A percentile compares a stretch with the other conserved stretches of the same genome.
These are phyloP conservation scores for Kwoniella sp. DNA, from an alignment of 768 basidiomycete genomes.

Conservation along the genomic window DNA sequence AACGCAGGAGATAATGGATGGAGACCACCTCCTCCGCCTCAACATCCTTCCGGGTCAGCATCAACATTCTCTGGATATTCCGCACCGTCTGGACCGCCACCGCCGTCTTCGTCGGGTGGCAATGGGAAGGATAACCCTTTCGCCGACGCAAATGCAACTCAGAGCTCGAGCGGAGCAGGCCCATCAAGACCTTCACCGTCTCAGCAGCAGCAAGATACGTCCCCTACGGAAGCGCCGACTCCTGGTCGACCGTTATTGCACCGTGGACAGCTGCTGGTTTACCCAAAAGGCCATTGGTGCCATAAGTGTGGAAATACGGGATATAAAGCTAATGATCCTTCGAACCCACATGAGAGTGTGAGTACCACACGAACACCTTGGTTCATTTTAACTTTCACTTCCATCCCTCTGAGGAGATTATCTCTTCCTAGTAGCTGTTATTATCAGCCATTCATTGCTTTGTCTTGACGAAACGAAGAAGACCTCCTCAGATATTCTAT, in stretches of 20 bases:
- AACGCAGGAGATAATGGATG: background rate
- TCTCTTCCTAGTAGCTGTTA: no score
- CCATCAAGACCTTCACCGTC: constrained; percentile 10
- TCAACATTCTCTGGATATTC: background rate
- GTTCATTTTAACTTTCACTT: background rate
- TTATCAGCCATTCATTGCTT: no score
- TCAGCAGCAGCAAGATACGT: constrained; percentile 23
- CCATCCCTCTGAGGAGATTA: no score
- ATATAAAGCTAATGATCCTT: constrained; percentile 45
- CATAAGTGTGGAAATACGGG: constrained; percentile 49
- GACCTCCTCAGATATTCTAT: no score
- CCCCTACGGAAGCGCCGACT: constrained; percentile 41
- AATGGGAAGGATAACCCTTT: constrained; percentile 6
- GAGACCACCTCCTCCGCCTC: constrained; percentile 22
- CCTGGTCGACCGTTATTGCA: constrained; percentile 45
- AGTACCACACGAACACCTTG: constrained; percentile 6
- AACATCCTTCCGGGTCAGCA: constrained; percentile 12
- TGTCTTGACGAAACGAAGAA: no score
- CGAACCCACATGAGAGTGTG: constrained; percentile 40
- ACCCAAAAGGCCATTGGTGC: constrained; percentile 44
- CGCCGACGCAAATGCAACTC: background rate
- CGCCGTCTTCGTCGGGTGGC: background rate
- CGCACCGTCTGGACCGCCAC: constrained; percentile 17
- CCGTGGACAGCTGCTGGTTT: constrained; percentile 41
- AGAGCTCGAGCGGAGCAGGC: background rate